A percentile compares a stretch with the other conserved stretches of the same genome.
phyloP scores from a whole-genome alignment of 106 monocot species.

The Dendrobium catenatum region DNA sequence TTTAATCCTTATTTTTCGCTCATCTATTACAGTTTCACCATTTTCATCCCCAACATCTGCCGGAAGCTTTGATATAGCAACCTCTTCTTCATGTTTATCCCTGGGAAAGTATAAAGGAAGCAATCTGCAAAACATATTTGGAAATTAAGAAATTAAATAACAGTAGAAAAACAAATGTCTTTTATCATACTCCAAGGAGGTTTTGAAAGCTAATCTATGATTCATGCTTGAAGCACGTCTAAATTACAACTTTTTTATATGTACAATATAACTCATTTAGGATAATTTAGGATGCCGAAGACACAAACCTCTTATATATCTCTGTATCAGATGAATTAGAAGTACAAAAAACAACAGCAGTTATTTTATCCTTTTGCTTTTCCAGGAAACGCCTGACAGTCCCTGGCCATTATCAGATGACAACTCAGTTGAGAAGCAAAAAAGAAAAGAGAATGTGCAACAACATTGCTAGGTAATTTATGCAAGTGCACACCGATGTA shows the following conservation, averaged over 20 bases:
- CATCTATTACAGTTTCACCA: slow-evolving; percentile 95
- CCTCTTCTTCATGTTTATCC: slow-evolving; percentile 95
- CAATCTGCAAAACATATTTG: slow-evolving; percentile 47
- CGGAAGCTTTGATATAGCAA: slow-evolving; percentile 91
- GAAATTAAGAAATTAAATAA: slow-evolving; percentile 5
- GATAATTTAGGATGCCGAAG: not conserved
- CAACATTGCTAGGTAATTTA: not conserved
- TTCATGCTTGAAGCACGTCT: not conserved
- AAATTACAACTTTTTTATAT: not conserved
- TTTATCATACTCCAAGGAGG: not conserved
- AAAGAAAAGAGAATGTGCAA: not conserved
- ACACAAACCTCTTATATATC: slow-evolving; percentile 92
- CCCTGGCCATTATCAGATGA: slow-evolving; percentile 37
- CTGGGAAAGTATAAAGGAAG: slow-evolving; percentile 97
- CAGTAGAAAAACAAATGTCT: not conserved
- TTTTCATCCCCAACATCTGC: slow-evolving; percentile 99
- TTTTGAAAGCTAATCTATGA: not conserved
- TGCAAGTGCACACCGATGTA: not conserved
- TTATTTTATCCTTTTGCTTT: slow-evolving; percentile 95
- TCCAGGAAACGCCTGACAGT: slow-evolving; percentile 96
- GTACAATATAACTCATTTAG: slow-evolving; percentile 1
- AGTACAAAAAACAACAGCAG: slow-evolving; percentile 92
- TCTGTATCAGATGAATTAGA: slow-evolving; percentile 88
- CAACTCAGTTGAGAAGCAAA: not conserved
- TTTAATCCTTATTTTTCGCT: slow-evolving; percentile 97